Evolutionary conservation across 306 rosid genomes (phyloP).

Genomic region (Geum urbanum): DNA sequence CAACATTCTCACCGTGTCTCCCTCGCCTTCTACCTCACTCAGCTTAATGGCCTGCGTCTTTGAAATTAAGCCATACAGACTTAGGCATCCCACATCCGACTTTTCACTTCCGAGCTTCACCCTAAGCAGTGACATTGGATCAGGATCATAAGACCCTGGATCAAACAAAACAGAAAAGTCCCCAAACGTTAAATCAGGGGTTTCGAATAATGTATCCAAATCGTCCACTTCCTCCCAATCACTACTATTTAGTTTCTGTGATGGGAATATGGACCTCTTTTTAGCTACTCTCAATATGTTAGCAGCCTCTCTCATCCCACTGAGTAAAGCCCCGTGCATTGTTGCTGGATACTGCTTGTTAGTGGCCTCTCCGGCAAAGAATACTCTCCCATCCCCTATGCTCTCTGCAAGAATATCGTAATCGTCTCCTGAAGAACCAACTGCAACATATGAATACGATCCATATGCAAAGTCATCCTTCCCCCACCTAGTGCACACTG

Average conservation of each 20-base stretch:
- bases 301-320: constrained; percentile 96
- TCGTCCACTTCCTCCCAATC: constrained; percentile 33
- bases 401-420: constrained; percentile 78
- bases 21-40: constrained; percentile 55
- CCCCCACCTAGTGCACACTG: constrained; percentile 86
- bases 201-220: constrained; percentile 45
- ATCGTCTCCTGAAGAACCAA: constrained; percentile 86
- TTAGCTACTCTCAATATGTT: constrained; percentile 68
- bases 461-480: constrained; percentile 64
- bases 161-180: constrained; percentile 63
- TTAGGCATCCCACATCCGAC: constrained; percentile 26
- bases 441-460: constrained; percentile 83
- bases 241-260: constrained; percentile 24
- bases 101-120: constrained; percentile 49
- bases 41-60: constrained; percentile 51
- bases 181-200: constrained; percentile 62
- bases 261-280: constrained; percentile 34
- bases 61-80: constrained; percentile 52
- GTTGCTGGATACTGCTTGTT: constrained; percentile 87
- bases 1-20: constrained; percentile 49
- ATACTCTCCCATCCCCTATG: constrained; percentile 69
- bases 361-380: constrained; percentile 93
- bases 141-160: constrained; percentile 45
- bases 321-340: constrained; percentile 89
- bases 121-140: constrained; percentile 54